Evolutionary conservation across 2,329 filamentous ascomycete species (phyloP).

Genomic region (Fusarium coicis): DNA sequence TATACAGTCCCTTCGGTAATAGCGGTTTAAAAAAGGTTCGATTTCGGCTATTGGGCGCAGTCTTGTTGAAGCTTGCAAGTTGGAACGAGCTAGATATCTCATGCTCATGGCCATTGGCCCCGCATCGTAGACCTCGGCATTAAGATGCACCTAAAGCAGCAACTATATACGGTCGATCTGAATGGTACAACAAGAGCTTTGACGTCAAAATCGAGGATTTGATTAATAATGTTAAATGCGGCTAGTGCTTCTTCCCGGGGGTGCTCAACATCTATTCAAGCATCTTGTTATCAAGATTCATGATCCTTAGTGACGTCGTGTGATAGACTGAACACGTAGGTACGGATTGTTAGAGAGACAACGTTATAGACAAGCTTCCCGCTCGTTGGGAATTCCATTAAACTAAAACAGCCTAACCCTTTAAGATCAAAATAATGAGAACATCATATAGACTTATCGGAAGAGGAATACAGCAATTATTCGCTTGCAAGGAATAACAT

Average conservation of each 20-base stretch:
- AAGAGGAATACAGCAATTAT: background rate
- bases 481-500: background rate
- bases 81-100: background rate
- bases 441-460: accelerated
- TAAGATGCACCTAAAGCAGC: background rate
- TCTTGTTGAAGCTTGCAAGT: background rate
- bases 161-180: background rate
- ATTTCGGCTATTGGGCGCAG: background rate
- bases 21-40: background rate
- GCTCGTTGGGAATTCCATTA: background rate
- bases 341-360: background rate
- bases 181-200: conserved; percentile 1
- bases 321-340: too few relatives aligned
- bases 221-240: background rate
- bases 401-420: accelerated
- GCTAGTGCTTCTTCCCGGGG: background rate
- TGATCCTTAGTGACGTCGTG: background rate
- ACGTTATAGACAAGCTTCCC: background rate
- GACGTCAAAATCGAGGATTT: background rate
- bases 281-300: background rate
- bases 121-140: conserved; percentile 24
- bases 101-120: conserved; percentile 6
- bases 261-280: background rate
- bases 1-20: background rate
- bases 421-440: background rate